Base-by-base conservation (phyloP, 1,284 basidiomycete genomes). In the Boletus smithii region DNA sequence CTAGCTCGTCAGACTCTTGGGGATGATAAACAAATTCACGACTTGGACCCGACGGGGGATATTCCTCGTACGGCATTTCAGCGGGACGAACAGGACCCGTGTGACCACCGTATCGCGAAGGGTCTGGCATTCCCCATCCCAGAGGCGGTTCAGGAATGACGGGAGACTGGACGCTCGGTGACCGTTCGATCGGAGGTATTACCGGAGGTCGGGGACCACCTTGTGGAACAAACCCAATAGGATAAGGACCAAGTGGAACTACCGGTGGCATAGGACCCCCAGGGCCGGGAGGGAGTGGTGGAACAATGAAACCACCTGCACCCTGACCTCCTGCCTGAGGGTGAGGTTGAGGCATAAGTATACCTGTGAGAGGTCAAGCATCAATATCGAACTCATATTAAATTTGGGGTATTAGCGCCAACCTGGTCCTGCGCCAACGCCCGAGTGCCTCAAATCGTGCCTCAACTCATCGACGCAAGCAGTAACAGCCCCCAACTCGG, bases 401-500 rank as follows among this genome's bases (percentile, higher is more conserved):
- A 29, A 35, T 16, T 26, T 2, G 6, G 16, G 13, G 9, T 22
- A 23, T 27, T 22, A 27, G 14, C 4, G 4, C 52, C 32, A 36
- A 64, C 53, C 53, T 58, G 58, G 60, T 42, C 43, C 48, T n/a
- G 40, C 37, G 7, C 51, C 52, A 63, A 59, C 27, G 18, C 59
- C 61, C 14, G 63, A 42, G 23, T 60, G 62, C 3, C 76, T 57
- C 43, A 88, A 54, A 40, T 81, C 74, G 13, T 77, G 69, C 48
- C 78, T 66, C 9, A 89, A 62, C 37, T 78, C 73, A 50, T 87
- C 80, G 8, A 90, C 69, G 11, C 82, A 76, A 13, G 76, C 79
- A 37, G 77, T 70, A 10, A 90, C 79, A 8, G 77, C 77, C n/a
- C 73, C 73, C 33, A 89, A 68, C 59, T 88, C 87, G 5, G 75